Evolutionary conservation across 1,139 yeast genomes (phyloP), one percentile per base, ranked within the genome.

Genomic region (Debaryomyces robertsiae): DNA sequence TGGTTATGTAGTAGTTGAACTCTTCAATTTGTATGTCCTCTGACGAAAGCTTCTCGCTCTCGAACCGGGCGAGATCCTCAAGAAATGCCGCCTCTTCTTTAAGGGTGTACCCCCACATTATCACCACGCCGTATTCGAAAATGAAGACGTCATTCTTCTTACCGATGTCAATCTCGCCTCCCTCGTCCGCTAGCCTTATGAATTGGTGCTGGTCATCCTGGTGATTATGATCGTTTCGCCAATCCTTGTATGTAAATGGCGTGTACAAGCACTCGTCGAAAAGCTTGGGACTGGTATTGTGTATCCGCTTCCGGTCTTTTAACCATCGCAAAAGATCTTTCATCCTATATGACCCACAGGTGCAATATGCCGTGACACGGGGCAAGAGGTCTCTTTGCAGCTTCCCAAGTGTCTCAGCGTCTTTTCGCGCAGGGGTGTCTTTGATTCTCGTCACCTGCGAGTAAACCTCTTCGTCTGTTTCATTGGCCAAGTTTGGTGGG

Each of bases 11-110:
- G 64, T 90, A 93, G 60, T 91, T 91, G 65, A 93, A 88, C 59
- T 93, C 96, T 61, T 93, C 98, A 28, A 88, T 74, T 62, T 93
- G 98, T 31, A 91, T 84, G 61, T 93, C 98, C 60, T 90, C 96
- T 39, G 79, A 81, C 0, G 96, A 84, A 38, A 93, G 73, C 60
- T 93, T 93, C 58, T 93, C 98, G 57, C 79, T 83, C 61, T 93
- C 98, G 63, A 90, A 93, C 49, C 80, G 79, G 17, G 93, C 95
- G 50, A 93, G 67, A 54, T 91, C 97, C 39, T 78, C 79, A 44
- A 93, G 67, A 53, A 93, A 87, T 40, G 91, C 81, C 50, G 81
- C 79, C 58, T 93, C 98, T 61, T 93, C 97, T 41, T 81, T 76
- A 42, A 79, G 75, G 1, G 91, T 79, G 56, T 87, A 93, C 1